Conservation (phyloP, 2,329 filamentous ascomycete species). For the Ciborinia camelliae region DNA sequence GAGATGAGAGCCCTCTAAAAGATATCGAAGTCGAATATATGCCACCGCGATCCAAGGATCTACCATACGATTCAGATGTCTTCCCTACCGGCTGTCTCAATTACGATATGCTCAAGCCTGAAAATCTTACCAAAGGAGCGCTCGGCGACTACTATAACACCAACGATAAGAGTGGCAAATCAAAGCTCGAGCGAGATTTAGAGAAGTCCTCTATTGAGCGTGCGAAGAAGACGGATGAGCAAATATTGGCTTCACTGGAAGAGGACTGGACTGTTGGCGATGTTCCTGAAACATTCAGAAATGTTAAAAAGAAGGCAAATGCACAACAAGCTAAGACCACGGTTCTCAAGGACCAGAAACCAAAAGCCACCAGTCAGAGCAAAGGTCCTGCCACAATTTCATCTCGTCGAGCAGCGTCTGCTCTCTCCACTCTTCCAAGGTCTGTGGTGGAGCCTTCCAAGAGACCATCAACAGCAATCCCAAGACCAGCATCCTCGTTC, state of each 20-base stretch:
- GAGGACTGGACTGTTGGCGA: conserved; percentile 58
- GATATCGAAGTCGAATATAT: conserved; percentile 82
- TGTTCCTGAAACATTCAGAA: conserved; percentile 47
- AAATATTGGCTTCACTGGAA: conserved; percentile 64
- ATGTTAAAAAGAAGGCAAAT: conserved; percentile 34
- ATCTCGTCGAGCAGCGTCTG: conserved; percentile 54
- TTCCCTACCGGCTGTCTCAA: conserved; percentile 57
- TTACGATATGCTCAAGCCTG: conserved; percentile 54
- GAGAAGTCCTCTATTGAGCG: conserved; percentile 44
- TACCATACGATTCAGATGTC: conserved; percentile 67
- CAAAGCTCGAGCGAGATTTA: conserved; percentile 58
- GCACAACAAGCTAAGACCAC: conserved; percentile 21
- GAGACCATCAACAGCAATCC: conserved; percentile 37
- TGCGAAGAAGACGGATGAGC: conserved; percentile 59
- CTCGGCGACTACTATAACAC: conserved; percentile 48
- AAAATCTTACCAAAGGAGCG: conserved; percentile 55
- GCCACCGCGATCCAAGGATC: conserved; percentile 66
- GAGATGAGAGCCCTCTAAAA: conserved; percentile 48
- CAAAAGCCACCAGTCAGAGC: conserved; percentile 20
- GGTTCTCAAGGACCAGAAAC: conserved; percentile 27
- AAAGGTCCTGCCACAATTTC: conserved; percentile 49
- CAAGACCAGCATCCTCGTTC: conserved; percentile 36
- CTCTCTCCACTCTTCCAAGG: conserved; percentile 45
- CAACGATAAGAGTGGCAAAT: conserved; percentile 65
- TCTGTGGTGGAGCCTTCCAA: conserved; percentile 31